Evolutionary conservation across 306 rosid genomes (phyloP), one percentile per base, ranked within the genome.

Genomic region (Acacia crassicarpa): DNA sequence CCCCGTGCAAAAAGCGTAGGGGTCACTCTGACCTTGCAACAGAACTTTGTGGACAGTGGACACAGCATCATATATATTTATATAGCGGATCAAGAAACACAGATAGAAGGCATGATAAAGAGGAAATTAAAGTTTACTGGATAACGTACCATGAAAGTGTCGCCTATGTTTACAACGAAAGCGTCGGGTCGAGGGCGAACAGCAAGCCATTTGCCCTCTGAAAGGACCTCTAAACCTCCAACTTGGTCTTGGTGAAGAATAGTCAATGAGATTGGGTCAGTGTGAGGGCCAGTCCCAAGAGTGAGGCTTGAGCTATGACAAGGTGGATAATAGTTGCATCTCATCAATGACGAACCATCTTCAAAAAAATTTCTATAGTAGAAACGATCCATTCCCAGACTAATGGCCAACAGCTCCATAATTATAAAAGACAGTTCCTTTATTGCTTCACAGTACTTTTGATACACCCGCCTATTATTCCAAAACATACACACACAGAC

Each of bases 171-270:
- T 9, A 92, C 79, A 86, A 92, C 95, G 2, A 92, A 75, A 23
- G 97, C 97, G 46, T 91, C 88, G 2, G 86, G 84, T 56, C 90
- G 76, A 17, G 97, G 97, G 1, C 88, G 90, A 63, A 92, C 89
- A 16, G 90, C 83, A 0, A 83, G 76, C 97, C 97, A 92, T 46
- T 77, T 87, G 83, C 88, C 75, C 58, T 91, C 85, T 0, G 85
- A 80, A 66, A 88, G 91, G 54, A 89, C 95, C 77, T 92, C 38
- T 0, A 92, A 86, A 5, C 97, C 97, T 38, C 97, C 97, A 59
- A 92, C 92, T 88, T 91, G 90, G 79, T 92, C 97, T 76, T 92
- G 97, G 75, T 92, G 91, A 80, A 92, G 97, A 76, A 92, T 91
- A 41, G 97, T 91, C 43, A 92, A 38, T 23, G 97, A 92, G 17